These are phyloP conservation scores for Dioscorea alata DNA, from an alignment of 106 monocot species.

Conservation along the genomic window DNA sequence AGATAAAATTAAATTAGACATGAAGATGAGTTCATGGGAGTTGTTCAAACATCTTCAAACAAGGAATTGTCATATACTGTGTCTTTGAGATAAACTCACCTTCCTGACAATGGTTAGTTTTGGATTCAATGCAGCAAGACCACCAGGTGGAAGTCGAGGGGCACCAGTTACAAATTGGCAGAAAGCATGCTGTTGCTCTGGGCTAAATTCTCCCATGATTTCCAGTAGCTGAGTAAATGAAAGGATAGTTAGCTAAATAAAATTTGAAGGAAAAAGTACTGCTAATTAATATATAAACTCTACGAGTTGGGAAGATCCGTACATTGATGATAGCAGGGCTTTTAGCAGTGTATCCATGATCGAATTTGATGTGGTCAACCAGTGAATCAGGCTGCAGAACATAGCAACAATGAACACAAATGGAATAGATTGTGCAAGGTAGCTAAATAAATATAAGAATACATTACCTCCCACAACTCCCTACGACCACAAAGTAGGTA, in stretches of 20 bases:
- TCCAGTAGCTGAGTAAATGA: conserved; percentile 57
- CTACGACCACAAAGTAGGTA: conserved; percentile 85
- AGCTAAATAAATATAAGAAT: neutral
- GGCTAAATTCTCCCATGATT: conserved; percentile 85
- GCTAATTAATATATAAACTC: neutral
- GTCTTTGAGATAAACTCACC: conserved; percentile 33
- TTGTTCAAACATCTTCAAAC: no score
- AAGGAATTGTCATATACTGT: no score
- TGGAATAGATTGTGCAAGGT: neutral
- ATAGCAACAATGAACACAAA: conserved; percentile 1
- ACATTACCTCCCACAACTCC: conserved; percentile 90
- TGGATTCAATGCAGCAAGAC: conserved; percentile 83
- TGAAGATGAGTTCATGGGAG: no score
- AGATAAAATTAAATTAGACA: neutral
- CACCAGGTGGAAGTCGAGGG: conserved; percentile 89
- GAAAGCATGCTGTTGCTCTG: conserved; percentile 86
- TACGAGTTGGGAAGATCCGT: conserved; percentile 2
- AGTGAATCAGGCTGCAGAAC: conserved; percentile 67
- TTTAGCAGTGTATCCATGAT: conserved; percentile 93
- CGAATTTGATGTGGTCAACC: conserved; percentile 92
- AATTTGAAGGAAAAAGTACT: neutral
- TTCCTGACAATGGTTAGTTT: conserved; percentile 97
- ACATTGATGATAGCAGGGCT: conserved; percentile 86
- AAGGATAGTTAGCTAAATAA: neutral
- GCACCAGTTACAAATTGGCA: conserved; percentile 98